phyloP scores from a whole-genome alignment of 768 basidiomycete species.

The Tricholoma hemisulphureum region DNA sequence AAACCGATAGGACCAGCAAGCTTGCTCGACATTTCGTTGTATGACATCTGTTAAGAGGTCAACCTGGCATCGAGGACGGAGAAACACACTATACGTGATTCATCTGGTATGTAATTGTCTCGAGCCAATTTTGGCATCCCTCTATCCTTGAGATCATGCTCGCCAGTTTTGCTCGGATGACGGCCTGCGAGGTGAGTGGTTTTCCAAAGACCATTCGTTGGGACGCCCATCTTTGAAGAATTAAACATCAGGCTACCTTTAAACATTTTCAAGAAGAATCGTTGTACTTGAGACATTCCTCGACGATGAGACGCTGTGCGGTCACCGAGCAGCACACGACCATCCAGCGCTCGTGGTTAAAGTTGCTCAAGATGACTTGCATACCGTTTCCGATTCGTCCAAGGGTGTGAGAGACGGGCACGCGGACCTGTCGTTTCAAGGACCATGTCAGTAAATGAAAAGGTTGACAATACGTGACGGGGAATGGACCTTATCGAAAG shows the following conservation, averaged over 20 bases:
- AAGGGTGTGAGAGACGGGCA: conserved; percentile 84
- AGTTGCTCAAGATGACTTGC: conserved; percentile 79
- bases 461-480: not conserved
- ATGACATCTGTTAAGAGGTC: conserved; percentile 57
- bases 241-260: not conserved
- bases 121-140: conserved; percentile 83
- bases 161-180: conserved; percentile 86
- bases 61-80: conserved; percentile 12
- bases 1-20: conserved; percentile 88
- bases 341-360: conserved; percentile 92
- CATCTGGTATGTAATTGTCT: conserved; percentile 90
- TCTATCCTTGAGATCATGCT: conserved; percentile 90
- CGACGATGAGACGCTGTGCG: conserved; percentile 78
- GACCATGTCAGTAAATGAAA: not conserved
- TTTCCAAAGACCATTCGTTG: conserved; percentile 92
- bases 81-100: conserved; percentile 53
- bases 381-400: conserved; percentile 84
- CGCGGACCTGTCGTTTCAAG: conserved; percentile 46
- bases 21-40: conserved; percentile 78
- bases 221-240: conserved; percentile 67
- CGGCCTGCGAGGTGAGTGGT: conserved; percentile 75
- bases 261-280: conserved; percentile 4
- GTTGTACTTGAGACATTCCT: conserved; percentile 82
- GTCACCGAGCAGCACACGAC: conserved; percentile 68
- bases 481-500: conserved; percentile 58